phyloP scores from a whole-genome alignment of 306 rosid genomes.

The Glycine latifolia region DNA sequence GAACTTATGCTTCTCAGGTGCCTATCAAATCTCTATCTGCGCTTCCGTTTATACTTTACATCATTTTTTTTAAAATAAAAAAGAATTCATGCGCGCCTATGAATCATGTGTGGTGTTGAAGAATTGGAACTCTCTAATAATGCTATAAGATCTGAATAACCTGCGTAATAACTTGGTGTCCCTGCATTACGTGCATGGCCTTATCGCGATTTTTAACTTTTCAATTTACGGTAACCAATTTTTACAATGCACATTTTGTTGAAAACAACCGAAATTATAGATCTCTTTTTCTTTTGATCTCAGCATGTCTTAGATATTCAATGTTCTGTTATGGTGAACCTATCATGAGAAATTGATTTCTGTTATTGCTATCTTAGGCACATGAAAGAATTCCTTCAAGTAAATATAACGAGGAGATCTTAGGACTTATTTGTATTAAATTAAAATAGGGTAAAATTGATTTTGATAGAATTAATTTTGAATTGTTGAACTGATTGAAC shows the following conservation, averaged over 20 bases:
- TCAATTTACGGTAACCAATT: not conserved
- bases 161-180: not conserved
- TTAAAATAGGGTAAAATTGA: not conserved
- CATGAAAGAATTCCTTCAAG: conserved; percentile 31
- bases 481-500: not conserved
- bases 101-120: not conserved
- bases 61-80: too few relatives aligned
- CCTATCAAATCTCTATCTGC: conserved; percentile 17
- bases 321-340: not conserved
- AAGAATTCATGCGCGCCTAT: not conserved
- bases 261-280: not conserved
- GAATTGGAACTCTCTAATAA: conserved; percentile 13
- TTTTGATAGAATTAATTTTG: not conserved
- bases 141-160: not conserved
- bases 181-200: conserved; percentile 1
- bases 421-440: not conserved
- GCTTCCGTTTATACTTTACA: too few relatives aligned
- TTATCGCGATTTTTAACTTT: conserved; percentile 1
- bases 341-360: not conserved
- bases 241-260: conserved; percentile 15
- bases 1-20: conserved; percentile 88
- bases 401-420: conserved; percentile 4
- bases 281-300: not conserved
- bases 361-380: conserved; percentile 4
- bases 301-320: not conserved